A percentile compares a stretch with the other conserved stretches of the same genome.
Conservation (phyloP, 1,284 basidiomycete genomes). For the Wallemia hederae region DNA sequence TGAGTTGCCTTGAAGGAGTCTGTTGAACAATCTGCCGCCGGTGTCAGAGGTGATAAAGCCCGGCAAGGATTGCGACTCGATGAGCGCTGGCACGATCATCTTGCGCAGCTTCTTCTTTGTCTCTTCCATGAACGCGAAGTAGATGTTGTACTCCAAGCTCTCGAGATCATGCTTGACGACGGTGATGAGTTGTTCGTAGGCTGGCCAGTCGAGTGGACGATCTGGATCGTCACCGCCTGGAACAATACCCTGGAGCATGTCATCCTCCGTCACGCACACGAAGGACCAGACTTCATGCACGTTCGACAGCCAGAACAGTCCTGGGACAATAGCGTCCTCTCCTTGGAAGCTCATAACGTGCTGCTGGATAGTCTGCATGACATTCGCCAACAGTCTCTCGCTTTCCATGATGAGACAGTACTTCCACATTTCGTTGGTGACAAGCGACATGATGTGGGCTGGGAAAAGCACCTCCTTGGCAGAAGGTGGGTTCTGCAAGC, state of each 20-base stretch:
- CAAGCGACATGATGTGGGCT: constrained; percentile 88
- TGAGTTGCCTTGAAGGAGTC: constrained; percentile 53
- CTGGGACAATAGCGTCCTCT: constrained; percentile 84
- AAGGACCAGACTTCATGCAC: constrained; percentile 99
- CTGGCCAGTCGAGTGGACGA: constrained; percentile 81
- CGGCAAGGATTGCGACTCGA: constrained; percentile 89
- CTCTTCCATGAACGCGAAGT: constrained; percentile 98
- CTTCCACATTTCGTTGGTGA: constrained; percentile 99
- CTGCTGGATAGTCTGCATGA: constrained; percentile 92
- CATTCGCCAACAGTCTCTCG: constrained; percentile 90
- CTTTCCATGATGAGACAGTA: constrained; percentile 89
- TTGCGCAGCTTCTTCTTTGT: constrained; percentile 87
- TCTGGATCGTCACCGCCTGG: constrained; percentile 77
- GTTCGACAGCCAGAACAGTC: constrained; percentile 97
- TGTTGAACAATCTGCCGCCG: constrained; percentile 62
- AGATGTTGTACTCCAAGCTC: constrained; percentile 97
- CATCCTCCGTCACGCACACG: constrained; percentile 90
- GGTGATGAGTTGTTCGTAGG: constrained; percentile 82
- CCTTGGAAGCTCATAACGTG: constrained; percentile 84
- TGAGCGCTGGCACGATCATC: constrained; percentile 94
- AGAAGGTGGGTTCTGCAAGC: constrained; percentile 61
- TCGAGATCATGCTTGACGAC: constrained; percentile 98
- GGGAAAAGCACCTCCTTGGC: constrained; percentile 98
- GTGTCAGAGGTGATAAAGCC: constrained; percentile 93
- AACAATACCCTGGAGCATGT: constrained; percentile 91